Evolutionary conservation across 805 yeast species (phyloP).

Genomic region (Wickerhamiella azymoides): DNA sequence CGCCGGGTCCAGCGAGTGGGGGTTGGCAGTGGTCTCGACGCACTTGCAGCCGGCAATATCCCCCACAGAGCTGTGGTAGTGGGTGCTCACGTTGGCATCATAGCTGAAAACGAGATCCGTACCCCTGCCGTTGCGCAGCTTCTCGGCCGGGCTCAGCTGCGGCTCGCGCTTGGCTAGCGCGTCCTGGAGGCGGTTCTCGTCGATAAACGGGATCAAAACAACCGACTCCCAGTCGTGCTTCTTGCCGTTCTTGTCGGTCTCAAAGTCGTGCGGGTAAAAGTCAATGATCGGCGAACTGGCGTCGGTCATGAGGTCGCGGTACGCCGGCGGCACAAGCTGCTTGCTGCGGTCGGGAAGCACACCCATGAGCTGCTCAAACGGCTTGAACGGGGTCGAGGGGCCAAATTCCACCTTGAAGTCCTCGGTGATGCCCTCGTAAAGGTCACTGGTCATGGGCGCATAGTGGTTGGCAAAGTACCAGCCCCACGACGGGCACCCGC

Average conservation of each 20-base stretch:
- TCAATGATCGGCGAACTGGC: slow-evolving; percentile 75
- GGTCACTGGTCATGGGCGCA: slow-evolving; percentile 94
- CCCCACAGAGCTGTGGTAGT: slow-evolving; percentile 53
- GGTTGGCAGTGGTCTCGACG: slow-evolving; percentile 40
- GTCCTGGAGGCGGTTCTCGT: slow-evolving; percentile 54
- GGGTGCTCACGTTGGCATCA: slow-evolving; percentile 58
- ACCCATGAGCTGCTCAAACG: slow-evolving; percentile 94
- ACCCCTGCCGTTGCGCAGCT: slow-evolving; percentile 62
- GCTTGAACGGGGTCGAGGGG: slow-evolving; percentile 66
- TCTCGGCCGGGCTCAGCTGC: slow-evolving; percentile 55
- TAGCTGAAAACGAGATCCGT: slow-evolving; percentile 49
- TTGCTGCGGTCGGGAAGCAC: slow-evolving; percentile 90
- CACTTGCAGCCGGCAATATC: slow-evolving; percentile 75
- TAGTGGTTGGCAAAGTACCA: slow-evolving; percentile 97
- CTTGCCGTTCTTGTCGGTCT: slow-evolving; percentile 84
- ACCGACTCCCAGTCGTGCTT: slow-evolving; percentile 98
- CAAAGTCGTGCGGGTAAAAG: slow-evolving; percentile 81
- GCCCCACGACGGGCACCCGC: slow-evolving; percentile 97
- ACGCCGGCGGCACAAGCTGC: slow-evolving; percentile 58
- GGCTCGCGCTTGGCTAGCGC: slow-evolving; percentile 58
- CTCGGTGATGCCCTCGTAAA: slow-evolving; percentile 40
- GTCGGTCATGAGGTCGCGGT: slow-evolving; percentile 75
- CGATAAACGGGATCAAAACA: slow-evolving; percentile 82
- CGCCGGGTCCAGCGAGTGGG: slow-evolving; percentile 35
- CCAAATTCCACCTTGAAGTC: slow-evolving; percentile 49